Evolutionary conservation across 2,329 filamentous ascomycete species (phyloP), one percentile per base, ranked within the genome.

Genomic region (Colletotrichum acutatum): DNA sequence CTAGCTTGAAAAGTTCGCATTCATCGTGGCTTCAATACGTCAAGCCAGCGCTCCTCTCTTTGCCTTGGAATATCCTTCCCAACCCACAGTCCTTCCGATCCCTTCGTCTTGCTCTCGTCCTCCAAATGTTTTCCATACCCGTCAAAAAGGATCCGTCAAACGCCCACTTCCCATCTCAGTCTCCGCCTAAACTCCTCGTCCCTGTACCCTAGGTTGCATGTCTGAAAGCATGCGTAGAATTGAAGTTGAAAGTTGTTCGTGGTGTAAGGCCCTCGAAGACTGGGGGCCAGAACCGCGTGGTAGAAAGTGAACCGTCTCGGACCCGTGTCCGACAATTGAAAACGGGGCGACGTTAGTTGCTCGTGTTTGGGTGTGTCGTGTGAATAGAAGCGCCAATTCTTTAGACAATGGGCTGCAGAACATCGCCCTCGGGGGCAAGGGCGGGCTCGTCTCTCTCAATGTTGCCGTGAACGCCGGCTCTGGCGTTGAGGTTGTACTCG

Each of bases 401-500:
- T 46, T 22, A 72, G 14, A 61, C 66, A 2, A 72, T 24, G 3
- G 66, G 70, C 34, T 72, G 56, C 16, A 72, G 11, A 28, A 66
- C 49, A 12, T 72, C 70, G 6, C 54, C 49, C 7, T 59, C 54
- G 34, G 34, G n/a, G 19, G 19, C 46, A 22, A 37, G 7, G 2
- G 22, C 32, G 6, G 8, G 32, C 46, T 66, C 66, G 2, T 61
- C 66, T 7, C 66, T 66, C 5, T 30, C 46, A 28, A 70, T 34
- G 28, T 58, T 64, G 54, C 66, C 70, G 60, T 70, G 70, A 11
- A 65, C 70, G 14, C 70, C 70, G 3, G 70, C 66, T 53, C 70
- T 70, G n/a, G 70, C 70, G 54, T 70, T 72, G 42, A 72, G 26
- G 54, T 72, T 72, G 70, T 72, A 72, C 60, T 72, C 70, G 28